These are phyloP conservation scores for Scedosporium apiospermum DNA, from an alignment of 2,329 filamentous ascomycete genomes.

Conservation along the genomic window DNA sequence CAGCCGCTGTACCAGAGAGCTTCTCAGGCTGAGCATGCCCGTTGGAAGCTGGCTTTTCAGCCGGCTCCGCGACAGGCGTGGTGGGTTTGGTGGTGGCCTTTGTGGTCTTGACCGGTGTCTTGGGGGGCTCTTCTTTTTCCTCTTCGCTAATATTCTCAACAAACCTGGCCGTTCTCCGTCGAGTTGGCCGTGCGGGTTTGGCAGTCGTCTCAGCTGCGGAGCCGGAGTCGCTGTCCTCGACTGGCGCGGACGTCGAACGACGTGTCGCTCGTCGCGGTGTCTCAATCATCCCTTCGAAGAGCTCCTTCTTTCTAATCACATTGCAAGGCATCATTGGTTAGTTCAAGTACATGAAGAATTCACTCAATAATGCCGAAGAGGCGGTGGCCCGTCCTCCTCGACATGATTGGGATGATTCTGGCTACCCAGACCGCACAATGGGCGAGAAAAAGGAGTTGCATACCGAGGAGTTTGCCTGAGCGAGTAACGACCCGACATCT, in stretches of 20 bases:
- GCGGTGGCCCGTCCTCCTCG: not conserved
- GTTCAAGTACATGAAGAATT: not conserved
- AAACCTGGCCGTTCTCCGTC: slow-evolving; percentile 38
- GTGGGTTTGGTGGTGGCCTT: not conserved
- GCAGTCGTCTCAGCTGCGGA: slow-evolving; percentile 32
- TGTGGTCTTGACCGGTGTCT: not conserved
- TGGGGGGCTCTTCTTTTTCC: not conserved
- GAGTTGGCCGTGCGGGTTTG: slow-evolving; percentile 28
- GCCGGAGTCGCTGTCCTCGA: slow-evolving; percentile 37
- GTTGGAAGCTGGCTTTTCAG: slow-evolving; percentile 11
- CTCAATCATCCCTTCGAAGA: slow-evolving; percentile 52
- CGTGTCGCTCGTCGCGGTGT: slow-evolving; percentile 41
- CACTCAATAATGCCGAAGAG: not conserved
- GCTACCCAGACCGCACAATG: not conserved
- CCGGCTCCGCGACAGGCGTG: slow-evolving; percentile 14
- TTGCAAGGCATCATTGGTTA: not conserved
- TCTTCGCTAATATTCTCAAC: slow-evolving; percentile 37
- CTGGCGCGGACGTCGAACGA: slow-evolving; percentile 39
- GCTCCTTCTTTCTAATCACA: slow-evolving; percentile 45
- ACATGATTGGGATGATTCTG: not conserved
- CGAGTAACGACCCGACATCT: slow-evolving; percentile 28
- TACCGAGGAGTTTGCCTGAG: slow-evolving; percentile 28
- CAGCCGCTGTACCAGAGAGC: slow-evolving; percentile 8
- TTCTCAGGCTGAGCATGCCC: slow-evolving; percentile 10
- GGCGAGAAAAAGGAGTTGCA: slow-evolving; percentile 8